Evolutionary conservation across 1,284 basidiomycete species (phyloP).

Genomic region (Mycosarcoma mackinlayi): DNA sequence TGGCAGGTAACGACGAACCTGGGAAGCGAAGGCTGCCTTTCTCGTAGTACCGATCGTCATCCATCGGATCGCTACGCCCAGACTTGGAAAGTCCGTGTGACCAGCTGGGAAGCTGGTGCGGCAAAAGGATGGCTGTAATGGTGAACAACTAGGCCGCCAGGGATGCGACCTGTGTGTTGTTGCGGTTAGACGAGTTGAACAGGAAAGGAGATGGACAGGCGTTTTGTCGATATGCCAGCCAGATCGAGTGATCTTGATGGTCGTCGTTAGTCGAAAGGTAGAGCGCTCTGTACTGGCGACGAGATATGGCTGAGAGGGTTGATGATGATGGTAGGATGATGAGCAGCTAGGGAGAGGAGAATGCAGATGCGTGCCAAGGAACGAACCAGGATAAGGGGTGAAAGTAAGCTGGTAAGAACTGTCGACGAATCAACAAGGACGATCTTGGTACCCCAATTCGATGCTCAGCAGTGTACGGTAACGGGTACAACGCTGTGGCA

Average conservation of each 20-base stretch:
- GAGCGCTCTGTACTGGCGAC: not conserved
- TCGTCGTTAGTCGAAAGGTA: not conserved
- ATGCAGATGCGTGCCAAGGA: not conserved
- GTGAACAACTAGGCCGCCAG: slow-evolving; percentile 28
- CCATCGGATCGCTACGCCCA: slow-evolving; percentile 39
- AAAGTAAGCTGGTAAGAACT: slow-evolving; percentile 1
- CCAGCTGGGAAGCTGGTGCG: slow-evolving; percentile 48
- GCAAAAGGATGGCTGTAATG: slow-evolving; percentile 31
- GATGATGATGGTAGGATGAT: slow-evolving; percentile 3
- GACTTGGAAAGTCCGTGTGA: slow-evolving; percentile 24
- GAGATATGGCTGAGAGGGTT: not conserved
- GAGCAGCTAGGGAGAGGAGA: not conserved
- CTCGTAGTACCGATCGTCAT: slow-evolving; percentile 34
- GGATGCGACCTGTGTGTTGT: slow-evolving; percentile 30
- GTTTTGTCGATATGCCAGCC: slow-evolving; percentile 3
- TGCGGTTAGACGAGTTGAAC: not conserved
- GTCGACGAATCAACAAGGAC: slow-evolving; percentile 2
- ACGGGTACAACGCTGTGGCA: slow-evolving; percentile 13
- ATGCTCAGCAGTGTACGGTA: slow-evolving; percentile 8
- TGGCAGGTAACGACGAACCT: not conserved
- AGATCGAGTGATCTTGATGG: too few species aligned
- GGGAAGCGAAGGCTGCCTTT: slow-evolving; percentile 26
- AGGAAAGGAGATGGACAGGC: not conserved
- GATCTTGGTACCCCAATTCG: slow-evolving; percentile 6
- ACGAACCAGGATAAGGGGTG: not conserved